These are phyloP conservation scores for Fusarium sp. DNA, from an alignment of 2,329 filamentous ascomycete species.

Conservation along the genomic window DNA sequence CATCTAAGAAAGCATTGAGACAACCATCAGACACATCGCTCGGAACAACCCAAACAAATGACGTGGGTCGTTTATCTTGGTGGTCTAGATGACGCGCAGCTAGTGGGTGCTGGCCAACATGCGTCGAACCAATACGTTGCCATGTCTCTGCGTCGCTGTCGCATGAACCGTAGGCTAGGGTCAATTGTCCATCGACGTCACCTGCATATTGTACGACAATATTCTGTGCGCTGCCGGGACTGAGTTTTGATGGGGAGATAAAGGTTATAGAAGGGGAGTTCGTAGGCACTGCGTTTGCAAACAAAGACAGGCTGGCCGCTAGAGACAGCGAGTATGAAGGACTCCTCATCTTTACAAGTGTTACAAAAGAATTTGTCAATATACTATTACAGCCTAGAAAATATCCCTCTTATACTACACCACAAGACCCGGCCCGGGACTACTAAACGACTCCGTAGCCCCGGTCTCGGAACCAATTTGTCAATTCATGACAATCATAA, in stretches of 20 bases:
- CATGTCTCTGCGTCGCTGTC: constrained; percentile 3
- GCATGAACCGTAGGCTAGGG: constrained; percentile 37
- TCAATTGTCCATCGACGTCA: constrained; percentile 34
- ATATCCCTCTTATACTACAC: background rate
- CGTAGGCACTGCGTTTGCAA: background rate
- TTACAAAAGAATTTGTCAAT: background rate
- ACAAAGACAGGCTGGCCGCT: fast-evolving
- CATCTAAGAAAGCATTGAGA: constrained; percentile 39
- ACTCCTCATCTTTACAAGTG: background rate
- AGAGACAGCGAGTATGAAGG: background rate
- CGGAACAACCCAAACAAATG: constrained; percentile 41
- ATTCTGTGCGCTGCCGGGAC: constrained; percentile 30
- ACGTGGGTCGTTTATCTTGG: constrained; percentile 27
- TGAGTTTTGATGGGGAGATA: background rate
- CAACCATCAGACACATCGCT: constrained; percentile 25
- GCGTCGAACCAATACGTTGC: constrained; percentile 40
- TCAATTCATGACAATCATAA: background rate
- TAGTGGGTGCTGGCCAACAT: constrained; percentile 38
- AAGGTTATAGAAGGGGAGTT: background rate
- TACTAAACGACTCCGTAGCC: background rate
- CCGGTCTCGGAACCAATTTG: background rate
- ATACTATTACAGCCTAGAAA: background rate
- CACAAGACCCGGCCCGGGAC: background rate
- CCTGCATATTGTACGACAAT: constrained; percentile 40
- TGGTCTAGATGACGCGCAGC: constrained; percentile 38